Evolutionary conservation across 441 rosid species (phyloP), one percentile per base, ranked within the genome.

Genomic region (Euphorbia celastroides): DNA sequence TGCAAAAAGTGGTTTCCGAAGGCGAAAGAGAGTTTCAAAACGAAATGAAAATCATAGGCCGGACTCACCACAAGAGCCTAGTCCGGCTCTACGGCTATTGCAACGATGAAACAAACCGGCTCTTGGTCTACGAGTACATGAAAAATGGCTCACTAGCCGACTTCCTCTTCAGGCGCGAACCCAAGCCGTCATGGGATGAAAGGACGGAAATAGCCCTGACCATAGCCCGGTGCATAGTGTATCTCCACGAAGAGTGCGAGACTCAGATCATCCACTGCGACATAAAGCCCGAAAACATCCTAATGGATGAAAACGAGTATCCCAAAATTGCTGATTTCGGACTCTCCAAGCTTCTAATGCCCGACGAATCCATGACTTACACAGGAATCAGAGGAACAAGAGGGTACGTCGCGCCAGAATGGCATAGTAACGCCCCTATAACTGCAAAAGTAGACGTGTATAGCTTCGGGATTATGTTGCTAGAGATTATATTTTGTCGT

Each of bases 261-360:
- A 67, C 73, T 4, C 82, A 65, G n/a, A 76, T 79, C 50, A 79
- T 79, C 46, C 82, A 79, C 36, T 76, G 82, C 13, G 59, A 70
- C 51, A 70, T 70, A 48, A 70, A 70, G 25, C 74, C 74, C 0
- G 59, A 70, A n/a, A 70, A 70, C 64, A 70, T 70, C 22, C 60
- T 70, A 3, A 64, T 64, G 64, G 69, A 64, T 46, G 74, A 64
- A 30, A 57, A 70, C 5, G 57, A 57, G 20, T 27, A 64, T 16
- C 42, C 69, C 3, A 70, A 70, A 46, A 57, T 70, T 16, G 63
- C 74, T 17, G 69, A 70, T 64, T 70, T 70, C 17, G 73, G 73
- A 5, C 12, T 70, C 44, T 64, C 74, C 0, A 70, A 64, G 69
- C 69, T 70, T 28, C 34, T 70, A 12, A 70, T 64, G 74, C 64